Evolutionary conservation across 1,284 basidiomycete genomes (phyloP).

Genomic region (Coniophora puteana): DNA sequence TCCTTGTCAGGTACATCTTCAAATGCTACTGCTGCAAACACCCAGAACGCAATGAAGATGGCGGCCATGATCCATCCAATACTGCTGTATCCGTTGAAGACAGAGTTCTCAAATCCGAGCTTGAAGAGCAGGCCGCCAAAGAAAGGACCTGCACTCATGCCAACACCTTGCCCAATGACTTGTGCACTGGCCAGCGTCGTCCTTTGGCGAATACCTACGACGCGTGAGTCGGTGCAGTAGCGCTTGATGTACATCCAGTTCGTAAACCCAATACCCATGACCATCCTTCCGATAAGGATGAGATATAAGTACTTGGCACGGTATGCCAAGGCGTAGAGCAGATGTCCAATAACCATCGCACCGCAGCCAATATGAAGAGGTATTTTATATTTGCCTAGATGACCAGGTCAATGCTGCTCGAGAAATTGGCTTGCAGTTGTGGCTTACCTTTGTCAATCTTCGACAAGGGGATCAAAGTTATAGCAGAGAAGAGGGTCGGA

Average conservation of each 20-base stretch:
- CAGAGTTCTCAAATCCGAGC: constrained; percentile 43
- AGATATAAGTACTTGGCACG: constrained; percentile 42
- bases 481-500: constrained; percentile 31
- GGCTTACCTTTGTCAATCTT: constrained; percentile 50
- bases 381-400: constrained; percentile 46
- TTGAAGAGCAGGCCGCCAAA: constrained; percentile 60
- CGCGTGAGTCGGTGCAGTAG: constrained; percentile 61
- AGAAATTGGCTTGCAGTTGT: neutral
- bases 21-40: constrained; percentile 38
- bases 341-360: constrained; percentile 37
- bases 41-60: constrained; percentile 52
- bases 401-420: constrained; percentile 1
- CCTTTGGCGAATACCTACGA: constrained; percentile 61
- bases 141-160: constrained; percentile 66
- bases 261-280: constrained; percentile 41
- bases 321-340: constrained; percentile 45
- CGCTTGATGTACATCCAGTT: constrained; percentile 54
- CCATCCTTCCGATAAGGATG: constrained; percentile 44
- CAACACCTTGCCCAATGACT: constrained; percentile 60
- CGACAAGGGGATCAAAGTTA: constrained; percentile 56
- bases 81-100: constrained; percentile 64
- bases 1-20: constrained; percentile 42
- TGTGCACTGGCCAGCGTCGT: constrained; percentile 63
- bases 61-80: constrained; percentile 65
- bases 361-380: constrained; percentile 42